Evolutionary conservation across 2,329 filamentous ascomycete genomes (phyloP).

Genomic region (Fusarium sp.): DNA sequence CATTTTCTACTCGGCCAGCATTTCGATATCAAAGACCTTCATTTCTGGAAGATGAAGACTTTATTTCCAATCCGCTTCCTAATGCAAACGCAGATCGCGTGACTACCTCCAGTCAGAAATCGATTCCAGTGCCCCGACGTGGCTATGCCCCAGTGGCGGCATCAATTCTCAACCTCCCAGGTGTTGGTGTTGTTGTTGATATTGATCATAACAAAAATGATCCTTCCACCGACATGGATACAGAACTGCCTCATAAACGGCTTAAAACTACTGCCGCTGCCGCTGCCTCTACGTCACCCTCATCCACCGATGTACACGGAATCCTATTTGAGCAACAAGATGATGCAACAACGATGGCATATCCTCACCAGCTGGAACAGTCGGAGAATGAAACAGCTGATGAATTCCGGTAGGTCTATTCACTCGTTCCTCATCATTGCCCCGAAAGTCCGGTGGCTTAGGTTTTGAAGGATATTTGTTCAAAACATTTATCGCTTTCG

Average conservation of each 20-base stretch:
- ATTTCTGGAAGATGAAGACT: constrained; percentile 41
- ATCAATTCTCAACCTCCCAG: constrained; percentile 36
- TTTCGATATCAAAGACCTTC: constrained; percentile 40
- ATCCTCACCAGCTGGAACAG: constrained; percentile 48
- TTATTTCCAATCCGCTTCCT: constrained; percentile 10
- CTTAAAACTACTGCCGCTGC: neutral
- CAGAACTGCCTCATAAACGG: neutral
- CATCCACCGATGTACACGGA: constrained; percentile 49
- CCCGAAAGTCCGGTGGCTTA: constrained; percentile 22
- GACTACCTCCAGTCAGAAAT: neutral
- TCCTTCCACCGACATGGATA: neutral
- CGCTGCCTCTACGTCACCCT: constrained; percentile 31
- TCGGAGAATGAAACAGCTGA: constrained; percentile 45
- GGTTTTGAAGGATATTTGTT: neutral
- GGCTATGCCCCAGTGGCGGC: constrained; percentile 42
- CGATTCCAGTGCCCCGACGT: constrained; percentile 5
- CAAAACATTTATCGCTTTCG: neutral
- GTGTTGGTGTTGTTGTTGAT: constrained; percentile 20
- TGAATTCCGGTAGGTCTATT: constrained; percentile 50
- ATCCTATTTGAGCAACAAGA: constrained; percentile 50
- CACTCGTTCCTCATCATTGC: neutral
- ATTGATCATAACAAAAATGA: neutral
- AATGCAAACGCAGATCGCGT: constrained; percentile 6
- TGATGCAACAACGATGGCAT: constrained; percentile 49
- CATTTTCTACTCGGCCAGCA: constrained; percentile 14